These are phyloP conservation scores for Mortierella alpina DNA, from an alignment of 192 early-diverging fungal genomes.

Conservation along the genomic window DNA sequence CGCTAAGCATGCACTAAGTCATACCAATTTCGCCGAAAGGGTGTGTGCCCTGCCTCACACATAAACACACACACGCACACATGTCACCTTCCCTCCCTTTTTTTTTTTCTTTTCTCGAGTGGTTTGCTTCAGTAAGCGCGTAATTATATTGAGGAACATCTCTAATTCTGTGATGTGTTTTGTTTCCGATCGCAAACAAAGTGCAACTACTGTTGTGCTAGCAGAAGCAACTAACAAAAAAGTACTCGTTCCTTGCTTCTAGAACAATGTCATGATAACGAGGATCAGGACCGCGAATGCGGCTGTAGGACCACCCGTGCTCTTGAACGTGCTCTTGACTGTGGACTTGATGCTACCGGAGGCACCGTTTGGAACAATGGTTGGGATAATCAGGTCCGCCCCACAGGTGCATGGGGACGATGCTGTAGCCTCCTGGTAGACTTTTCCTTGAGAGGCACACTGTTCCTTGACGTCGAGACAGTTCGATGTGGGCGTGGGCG, in stretches of 20 bases:
- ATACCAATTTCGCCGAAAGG: no score
- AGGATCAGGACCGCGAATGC: slow-evolving; percentile 26
- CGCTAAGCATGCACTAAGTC: no score
- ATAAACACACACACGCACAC: no score
- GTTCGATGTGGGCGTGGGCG: slow-evolving; percentile 11
- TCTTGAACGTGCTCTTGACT: slow-evolving; percentile 30
- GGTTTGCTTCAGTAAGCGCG: no score
- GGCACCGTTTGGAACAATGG: slow-evolving; percentile 8
- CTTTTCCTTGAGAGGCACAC: slow-evolving; percentile 39
- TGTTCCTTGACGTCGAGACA: slow-evolving; percentile 37
- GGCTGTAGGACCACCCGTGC: slow-evolving; percentile 28
- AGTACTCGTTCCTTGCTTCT: slow-evolving; percentile 7
- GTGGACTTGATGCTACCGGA: slow-evolving; percentile 5
- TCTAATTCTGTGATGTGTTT: no score
- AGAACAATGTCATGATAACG: slow-evolving; percentile 24
- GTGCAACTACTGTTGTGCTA: no score
- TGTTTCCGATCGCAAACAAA: no score
- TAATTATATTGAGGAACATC: no score
- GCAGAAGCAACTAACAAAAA: neutral
- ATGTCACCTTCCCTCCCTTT: neutral
- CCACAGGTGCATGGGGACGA: slow-evolving; percentile 29
- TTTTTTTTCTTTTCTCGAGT: neutral
- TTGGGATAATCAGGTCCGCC: slow-evolving; percentile 9
- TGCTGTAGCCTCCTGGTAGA: slow-evolving; percentile 8
- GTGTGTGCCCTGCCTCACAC: no score